Percentiles rank a stretch among this genome's conserved stretches.
phyloP scores from a whole-genome alignment of 2,329 filamentous ascomycete genomes.

The Venturiaceae sp. region DNA sequence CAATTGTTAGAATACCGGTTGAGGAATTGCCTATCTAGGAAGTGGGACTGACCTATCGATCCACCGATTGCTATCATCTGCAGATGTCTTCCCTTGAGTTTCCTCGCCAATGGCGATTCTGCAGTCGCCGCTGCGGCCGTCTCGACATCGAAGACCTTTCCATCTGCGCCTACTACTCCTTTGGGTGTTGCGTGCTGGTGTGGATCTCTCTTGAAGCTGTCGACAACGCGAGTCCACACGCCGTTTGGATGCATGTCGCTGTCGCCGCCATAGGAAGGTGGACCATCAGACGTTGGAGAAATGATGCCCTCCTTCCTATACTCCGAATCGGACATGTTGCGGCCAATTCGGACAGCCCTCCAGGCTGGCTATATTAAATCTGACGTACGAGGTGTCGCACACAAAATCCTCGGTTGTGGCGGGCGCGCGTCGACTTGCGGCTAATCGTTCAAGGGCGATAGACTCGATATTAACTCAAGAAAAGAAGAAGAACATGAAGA shows the following conservation, averaged over 20 bases:
- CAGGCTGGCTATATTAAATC: background rate
- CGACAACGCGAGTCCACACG: conserved; percentile 21
- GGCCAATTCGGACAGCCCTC: background rate
- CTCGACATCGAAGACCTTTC: conserved; percentile 54
- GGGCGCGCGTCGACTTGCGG: background rate
- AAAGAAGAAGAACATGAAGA: background rate
- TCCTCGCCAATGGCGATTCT: conserved; percentile 51
- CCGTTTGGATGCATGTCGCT: background rate
- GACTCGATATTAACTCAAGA: no score
- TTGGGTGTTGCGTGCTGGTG: conserved; percentile 41
- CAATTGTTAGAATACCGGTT: background rate
- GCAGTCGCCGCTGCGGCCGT: conserved; percentile 53
- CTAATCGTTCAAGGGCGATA: no score
- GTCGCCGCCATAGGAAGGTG: background rate
- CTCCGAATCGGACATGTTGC: background rate
- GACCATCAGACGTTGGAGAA: background rate
- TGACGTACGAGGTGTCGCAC: background rate
- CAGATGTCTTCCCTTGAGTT: conserved; percentile 68
- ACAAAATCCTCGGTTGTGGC: background rate
- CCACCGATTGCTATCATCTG: conserved; percentile 91
- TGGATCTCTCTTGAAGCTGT: conserved; percentile 56
- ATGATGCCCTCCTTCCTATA: background rate
- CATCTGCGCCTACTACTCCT: conserved; percentile 39
- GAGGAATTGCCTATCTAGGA: background rate
- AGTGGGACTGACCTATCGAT: conserved; percentile 56